Evolutionary conservation across 352 stramenopile species (phyloP).

Genomic region (Phytophthora quininea): DNA sequence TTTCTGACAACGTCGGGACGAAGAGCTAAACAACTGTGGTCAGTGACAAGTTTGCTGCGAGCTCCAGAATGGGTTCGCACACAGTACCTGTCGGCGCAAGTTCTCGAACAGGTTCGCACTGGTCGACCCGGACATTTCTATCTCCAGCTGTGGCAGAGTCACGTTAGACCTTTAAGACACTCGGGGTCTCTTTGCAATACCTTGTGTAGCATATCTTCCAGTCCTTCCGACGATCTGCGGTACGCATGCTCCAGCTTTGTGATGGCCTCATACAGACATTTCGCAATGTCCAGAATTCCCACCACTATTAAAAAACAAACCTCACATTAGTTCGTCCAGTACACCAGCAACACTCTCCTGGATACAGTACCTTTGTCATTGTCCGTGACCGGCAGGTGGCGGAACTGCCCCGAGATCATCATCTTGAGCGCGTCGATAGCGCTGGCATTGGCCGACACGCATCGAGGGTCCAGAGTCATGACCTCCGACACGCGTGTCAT

Average conservation of each 20-base stretch:
- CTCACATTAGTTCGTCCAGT: neutral
- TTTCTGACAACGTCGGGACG: conserved; percentile 81
- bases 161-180: too few relatives aligned
- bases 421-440: conserved; percentile 96
- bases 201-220: conserved; percentile 83
- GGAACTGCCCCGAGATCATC: conserved; percentile 97
- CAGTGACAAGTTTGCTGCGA: neutral
- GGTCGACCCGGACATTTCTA: conserved; percentile 51
- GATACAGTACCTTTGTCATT: conserved; percentile 73
- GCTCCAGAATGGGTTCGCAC: too few relatives aligned
- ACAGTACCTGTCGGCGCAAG: conserved; percentile 73
- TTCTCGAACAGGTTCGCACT: conserved; percentile 84
- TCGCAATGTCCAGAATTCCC: conserved; percentile 97
- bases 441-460: conserved; percentile 91
- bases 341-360: neutral
- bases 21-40: conserved; percentile 59
- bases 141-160: conserved; percentile 45
- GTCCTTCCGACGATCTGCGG: conserved; percentile 67
- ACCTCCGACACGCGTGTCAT: conserved; percentile 86
- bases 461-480: conserved; percentile 96
- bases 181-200: conserved; percentile 26
- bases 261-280: conserved; percentile 98
- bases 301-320: conserved; percentile 69
- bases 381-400: conserved; percentile 95
- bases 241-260: conserved; percentile 94